Base-by-base conservation (phyloP, 106 monocot genomes). In the Iris macrosiphon region DNA sequence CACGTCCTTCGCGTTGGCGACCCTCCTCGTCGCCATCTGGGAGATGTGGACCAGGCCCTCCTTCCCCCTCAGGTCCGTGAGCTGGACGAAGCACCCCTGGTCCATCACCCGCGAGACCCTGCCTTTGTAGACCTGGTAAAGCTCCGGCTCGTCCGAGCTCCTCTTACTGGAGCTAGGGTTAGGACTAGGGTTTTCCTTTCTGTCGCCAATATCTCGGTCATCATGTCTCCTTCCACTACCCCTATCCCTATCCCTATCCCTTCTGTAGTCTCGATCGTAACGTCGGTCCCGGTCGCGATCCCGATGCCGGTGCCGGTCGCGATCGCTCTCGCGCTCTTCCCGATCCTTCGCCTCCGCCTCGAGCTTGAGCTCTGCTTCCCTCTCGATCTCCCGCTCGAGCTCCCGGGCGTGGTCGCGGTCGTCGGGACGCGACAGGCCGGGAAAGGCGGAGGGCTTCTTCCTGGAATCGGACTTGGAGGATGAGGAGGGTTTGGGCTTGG, bases 41-140 rank as follows among this genome's bases (percentile, higher is more conserved):
- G 94, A 89, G 6, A 95, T 49, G 31, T 95, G 94, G 27, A 95
- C 94, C 40, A 95, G 61, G 0, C 94, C 94, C 39, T 95, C 94
- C 45, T 75, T 80, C 5, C 81, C 83, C 13, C 54, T 71, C 49
- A 81, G 42, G 58, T 82, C 89, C 40, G 9, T 71, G 21, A 95
- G 52, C 67, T 89, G 84, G 13, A 95, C 89, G 40, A 95, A 95
- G 73, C 94, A 95, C 2, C 94, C 89, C 0, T 81, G 65, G 31
- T 95, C 94, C 94, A 85, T 95, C 11, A 95, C 75, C n/a, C 85
- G 66, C 9, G 85, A 75, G 3, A 95, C 81, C 62, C 82, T 78
- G 15, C 89, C 94, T 21, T 68, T 46, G 37, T 95, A 95, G 26
- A 88, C 89, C 49, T 52, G 24, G 46, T 88, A 94, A 21, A 94